Conservation (phyloP, 495 filamentous ascomycete species). For the Penicillium coffeae region DNA sequence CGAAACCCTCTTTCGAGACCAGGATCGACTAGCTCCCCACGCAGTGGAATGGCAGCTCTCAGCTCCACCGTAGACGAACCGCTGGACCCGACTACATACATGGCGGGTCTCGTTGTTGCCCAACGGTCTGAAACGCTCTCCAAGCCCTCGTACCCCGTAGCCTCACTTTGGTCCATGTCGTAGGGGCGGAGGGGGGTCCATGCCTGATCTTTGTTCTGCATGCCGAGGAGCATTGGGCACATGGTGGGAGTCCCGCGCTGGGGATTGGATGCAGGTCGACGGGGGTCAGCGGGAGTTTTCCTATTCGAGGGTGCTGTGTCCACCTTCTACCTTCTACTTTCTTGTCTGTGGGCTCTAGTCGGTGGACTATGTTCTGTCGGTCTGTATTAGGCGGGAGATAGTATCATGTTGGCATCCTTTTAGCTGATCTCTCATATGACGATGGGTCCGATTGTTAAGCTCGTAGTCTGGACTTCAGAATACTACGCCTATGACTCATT, state of each 20-base stretch:
- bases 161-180: slow-evolving; percentile 19
- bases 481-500: no score
- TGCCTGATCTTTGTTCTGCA: slow-evolving; percentile 16
- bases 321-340: no score
- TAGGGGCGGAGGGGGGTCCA: slow-evolving; percentile 4
- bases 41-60: neutral
- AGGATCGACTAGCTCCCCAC: neutral
- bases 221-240: slow-evolving; percentile 14
- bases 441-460: neutral
- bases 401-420: slow-evolving; percentile 1
- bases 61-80: neutral
- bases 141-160: slow-evolving; percentile 9
- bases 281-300: slow-evolving; percentile 5
- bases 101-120: slow-evolving; percentile 13
- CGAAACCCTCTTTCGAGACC: neutral
- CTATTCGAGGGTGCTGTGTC: slow-evolving; percentile 5
- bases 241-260: neutral
- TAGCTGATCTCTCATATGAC: neutral
- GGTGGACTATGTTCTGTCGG: neutral
- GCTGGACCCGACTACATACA: slow-evolving; percentile 5
- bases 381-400: neutral
- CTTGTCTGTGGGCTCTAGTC: neutral
- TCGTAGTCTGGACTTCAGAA: neutral
- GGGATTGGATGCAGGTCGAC: slow-evolving; percentile 2
- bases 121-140: slow-evolving; percentile 13